Percentiles rank a stretch among this genome's conserved stretches.
phyloP scores from a whole-genome alignment of 768 basidiomycete genomes.

The Daedaleopsis nitida region DNA sequence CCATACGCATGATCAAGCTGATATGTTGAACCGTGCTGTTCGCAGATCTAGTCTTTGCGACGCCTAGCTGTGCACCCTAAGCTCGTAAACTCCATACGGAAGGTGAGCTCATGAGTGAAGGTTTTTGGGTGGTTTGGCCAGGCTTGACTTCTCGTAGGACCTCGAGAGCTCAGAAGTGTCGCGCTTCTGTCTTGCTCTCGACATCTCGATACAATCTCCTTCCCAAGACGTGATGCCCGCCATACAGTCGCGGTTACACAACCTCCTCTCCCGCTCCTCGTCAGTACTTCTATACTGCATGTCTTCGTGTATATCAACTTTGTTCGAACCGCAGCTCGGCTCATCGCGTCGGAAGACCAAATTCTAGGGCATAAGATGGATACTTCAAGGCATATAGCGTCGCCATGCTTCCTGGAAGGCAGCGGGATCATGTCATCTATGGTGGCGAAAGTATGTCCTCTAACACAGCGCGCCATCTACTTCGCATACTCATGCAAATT shows the following conservation, averaged over 20 bases:
- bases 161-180: slow-evolving; percentile 58
- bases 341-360: slow-evolving; percentile 47
- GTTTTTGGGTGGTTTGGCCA: no score
- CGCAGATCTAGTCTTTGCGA: no score
- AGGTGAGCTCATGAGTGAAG: slow-evolving; percentile 44
- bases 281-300: slow-evolving; percentile 46
- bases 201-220: slow-evolving; percentile 61
- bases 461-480: slow-evolving; percentile 8
- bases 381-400: slow-evolving; percentile 95
- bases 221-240: slow-evolving; percentile 76
- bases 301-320: neutral
- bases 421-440: slow-evolving; percentile 90
- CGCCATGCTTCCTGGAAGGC: slow-evolving; percentile 86
- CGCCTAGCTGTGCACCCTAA: slow-evolving; percentile 80
- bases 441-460: slow-evolving; percentile 90
- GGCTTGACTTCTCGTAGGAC: slow-evolving; percentile 49
- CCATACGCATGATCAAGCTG: no score
- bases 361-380: slow-evolving; percentile 82
- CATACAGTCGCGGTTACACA: slow-evolving; percentile 62
- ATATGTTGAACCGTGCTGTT: no score
- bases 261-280: slow-evolving; percentile 74
- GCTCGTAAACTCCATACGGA: slow-evolving; percentile 84
- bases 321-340: slow-evolving; percentile 42
- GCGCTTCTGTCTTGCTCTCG: slow-evolving; percentile 71
- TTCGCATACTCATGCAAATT: slow-evolving; percentile 5